These are phyloP conservation scores for Plasmodium cynomolgi DNA, from an alignment of 169 alveolate genomes.

Conservation along the genomic window DNA sequence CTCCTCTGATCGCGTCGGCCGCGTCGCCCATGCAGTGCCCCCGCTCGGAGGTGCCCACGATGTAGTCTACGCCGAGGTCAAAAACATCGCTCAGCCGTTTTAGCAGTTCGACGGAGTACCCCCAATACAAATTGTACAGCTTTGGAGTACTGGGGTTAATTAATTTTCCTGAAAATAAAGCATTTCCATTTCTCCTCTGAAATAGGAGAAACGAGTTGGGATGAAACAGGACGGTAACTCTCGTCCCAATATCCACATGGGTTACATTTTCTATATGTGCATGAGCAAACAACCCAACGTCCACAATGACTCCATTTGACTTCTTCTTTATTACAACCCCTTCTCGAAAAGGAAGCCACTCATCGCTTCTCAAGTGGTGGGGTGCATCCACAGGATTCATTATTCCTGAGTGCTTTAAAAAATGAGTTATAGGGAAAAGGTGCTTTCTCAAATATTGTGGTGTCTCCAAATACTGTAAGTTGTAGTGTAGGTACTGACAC, in stretches of 20 bases:
- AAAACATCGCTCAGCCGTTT: conserved; percentile 50
- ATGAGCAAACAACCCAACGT: conserved; percentile 85
- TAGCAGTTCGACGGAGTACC: conserved; percentile 54
- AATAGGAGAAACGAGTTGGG: conserved; percentile 12
- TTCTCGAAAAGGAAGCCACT: conserved; percentile 92
- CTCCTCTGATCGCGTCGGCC: background rate
- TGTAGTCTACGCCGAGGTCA: conserved; percentile 30
- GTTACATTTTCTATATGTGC: conserved; percentile 77
- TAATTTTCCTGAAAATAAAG: conserved; percentile 54
- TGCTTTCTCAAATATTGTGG: conserved; percentile 97
- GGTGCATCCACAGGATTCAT: conserved; percentile 99
- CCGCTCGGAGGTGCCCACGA: conserved; percentile 68
- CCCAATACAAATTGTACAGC: conserved; percentile 57
- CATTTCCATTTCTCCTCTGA: conserved; percentile 30
- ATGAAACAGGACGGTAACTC: conserved; percentile 73
- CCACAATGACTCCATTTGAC: conserved; percentile 65
- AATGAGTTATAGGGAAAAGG: conserved; percentile 87
- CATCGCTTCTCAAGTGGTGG: conserved; percentile 96
- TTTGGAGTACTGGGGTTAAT: conserved; percentile 56
- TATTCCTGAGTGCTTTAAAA: conserved; percentile 94
- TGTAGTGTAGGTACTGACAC: conserved; percentile 57
- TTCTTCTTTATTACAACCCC: conserved; percentile 51
- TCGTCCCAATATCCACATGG: conserved; percentile 58
- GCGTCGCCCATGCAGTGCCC: conserved; percentile 7
- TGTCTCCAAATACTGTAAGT: conserved; percentile 96